Conservation (phyloP, 2,329 filamentous ascomycete species). For the Penicillium sp. region DNA sequence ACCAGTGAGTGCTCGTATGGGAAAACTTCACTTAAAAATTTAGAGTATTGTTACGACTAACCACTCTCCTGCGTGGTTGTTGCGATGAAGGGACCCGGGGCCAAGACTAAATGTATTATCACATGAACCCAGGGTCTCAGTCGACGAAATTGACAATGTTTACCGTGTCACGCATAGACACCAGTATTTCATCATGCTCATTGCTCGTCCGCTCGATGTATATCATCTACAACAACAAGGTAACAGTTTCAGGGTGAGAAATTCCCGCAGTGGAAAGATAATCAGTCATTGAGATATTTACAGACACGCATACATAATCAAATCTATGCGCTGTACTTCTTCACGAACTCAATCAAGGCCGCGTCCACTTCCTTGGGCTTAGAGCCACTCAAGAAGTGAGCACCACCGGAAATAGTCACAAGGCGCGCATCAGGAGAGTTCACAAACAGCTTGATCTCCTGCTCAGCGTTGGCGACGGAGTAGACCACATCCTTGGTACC, state of each 20-base stretch:
- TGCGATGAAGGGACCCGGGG: too few relatives aligned
- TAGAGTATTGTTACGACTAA: too few relatives aligned
- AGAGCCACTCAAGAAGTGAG: slow-evolving; percentile 44
- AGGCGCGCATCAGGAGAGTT: slow-evolving; percentile 43
- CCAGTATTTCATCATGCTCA: neutral
- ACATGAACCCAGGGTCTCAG: too few relatives aligned
- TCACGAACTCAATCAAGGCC: neutral
- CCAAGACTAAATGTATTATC: too few relatives aligned
- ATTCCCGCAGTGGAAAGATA: neutral
- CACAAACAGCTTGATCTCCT: slow-evolving; percentile 46
- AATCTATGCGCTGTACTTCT: neutral
- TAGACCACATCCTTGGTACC: slow-evolving; percentile 19
- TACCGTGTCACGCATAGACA: too few relatives aligned
- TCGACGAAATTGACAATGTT: too few relatives aligned
- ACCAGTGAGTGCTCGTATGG: too few relatives aligned
- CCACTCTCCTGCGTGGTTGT: too few relatives aligned
- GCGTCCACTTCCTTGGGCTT: neutral
- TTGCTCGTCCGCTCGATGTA: neutral
- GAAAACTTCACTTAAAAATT: too few relatives aligned
- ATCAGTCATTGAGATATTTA: neutral
- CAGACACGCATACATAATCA: neutral
- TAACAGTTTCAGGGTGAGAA: neutral
- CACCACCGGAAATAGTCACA: slow-evolving; percentile 43
- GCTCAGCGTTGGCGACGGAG: slow-evolving; percentile 3
- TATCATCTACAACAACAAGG: neutral